Conservation (phyloP, 2,329 filamentous ascomycete genomes). For the Westerdykella ornata region DNA sequence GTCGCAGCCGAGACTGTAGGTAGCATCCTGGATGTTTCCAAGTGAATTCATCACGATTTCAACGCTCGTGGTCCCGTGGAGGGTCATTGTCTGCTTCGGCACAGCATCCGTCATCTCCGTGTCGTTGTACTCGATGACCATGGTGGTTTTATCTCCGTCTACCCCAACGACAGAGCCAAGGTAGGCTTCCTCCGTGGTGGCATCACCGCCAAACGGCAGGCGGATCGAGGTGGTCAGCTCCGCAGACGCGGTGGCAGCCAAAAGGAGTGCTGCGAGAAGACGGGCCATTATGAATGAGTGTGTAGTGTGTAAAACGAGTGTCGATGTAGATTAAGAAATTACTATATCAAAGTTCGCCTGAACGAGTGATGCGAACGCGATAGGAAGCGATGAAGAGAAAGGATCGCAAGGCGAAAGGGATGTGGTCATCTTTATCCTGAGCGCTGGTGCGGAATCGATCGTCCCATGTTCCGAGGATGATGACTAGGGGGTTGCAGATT, state of each 20-base stretch:
- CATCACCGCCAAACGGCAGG: constrained; percentile 14
- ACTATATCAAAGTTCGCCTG: background rate
- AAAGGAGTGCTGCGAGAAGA: constrained; percentile 15
- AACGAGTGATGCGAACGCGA: background rate
- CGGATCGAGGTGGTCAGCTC: constrained; percentile 26
- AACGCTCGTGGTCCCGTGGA: background rate
- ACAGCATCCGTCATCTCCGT: background rate
- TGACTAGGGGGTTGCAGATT: background rate
- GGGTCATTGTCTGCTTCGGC: background rate
- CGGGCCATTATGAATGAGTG: constrained; percentile 18
- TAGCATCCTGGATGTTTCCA: background rate
- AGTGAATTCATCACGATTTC: background rate
- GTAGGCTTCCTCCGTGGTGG: constrained; percentile 9
- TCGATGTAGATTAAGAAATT: background rate
- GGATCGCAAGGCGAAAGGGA: background rate
- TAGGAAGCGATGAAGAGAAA: background rate
- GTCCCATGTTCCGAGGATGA: too few species aligned
- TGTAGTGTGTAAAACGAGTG: background rate
- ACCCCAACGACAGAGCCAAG: constrained; percentile 19
- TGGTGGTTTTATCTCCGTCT: constrained; percentile 15
- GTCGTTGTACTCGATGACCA: constrained; percentile 4
- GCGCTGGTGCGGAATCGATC: too few species aligned
- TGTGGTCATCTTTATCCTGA: background rate
- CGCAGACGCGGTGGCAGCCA: constrained; percentile 19
- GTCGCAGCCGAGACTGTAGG: background rate